These are phyloP conservation scores for Dioszegia crocea DNA, from an alignment of 768 basidiomycete genomes.

Conservation along the genomic window DNA sequence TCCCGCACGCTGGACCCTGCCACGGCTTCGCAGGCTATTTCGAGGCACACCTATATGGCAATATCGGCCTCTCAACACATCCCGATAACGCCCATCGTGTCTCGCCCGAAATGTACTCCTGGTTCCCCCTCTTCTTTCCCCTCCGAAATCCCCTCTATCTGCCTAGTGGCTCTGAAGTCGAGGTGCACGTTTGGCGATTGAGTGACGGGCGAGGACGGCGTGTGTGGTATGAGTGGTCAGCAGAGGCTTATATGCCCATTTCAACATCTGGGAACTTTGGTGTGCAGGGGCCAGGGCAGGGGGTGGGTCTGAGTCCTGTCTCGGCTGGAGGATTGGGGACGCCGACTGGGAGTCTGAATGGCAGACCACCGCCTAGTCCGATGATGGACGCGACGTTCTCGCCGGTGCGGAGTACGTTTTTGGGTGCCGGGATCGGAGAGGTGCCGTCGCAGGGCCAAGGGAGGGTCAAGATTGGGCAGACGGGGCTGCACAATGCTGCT, in stretches of 20 bases:
- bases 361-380: slow-evolving; percentile 58
- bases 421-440: not conserved
- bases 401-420: slow-evolving; percentile 9
- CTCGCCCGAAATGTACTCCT: slow-evolving; percentile 96
- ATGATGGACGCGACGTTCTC: slow-evolving; percentile 59
- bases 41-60: slow-evolving; percentile 86
- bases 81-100: slow-evolving; percentile 78
- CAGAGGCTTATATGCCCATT: slow-evolving; percentile 80
- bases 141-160: slow-evolving; percentile 90
- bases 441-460: slow-evolving; percentile 12
- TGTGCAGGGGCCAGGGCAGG: slow-evolving; percentile 12
- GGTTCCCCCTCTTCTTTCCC: slow-evolving; percentile 98
- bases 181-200: slow-evolving; percentile 89
- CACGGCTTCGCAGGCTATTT: slow-evolving; percentile 97
- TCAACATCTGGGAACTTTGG: slow-evolving; percentile 10
- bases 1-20: slow-evolving; percentile 87
- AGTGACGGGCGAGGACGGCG: slow-evolving; percentile 68
- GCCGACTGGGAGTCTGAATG: slow-evolving; percentile 7
- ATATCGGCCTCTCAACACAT: slow-evolving; percentile 87
- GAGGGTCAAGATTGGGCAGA: slow-evolving; percentile 85
- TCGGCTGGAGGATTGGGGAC: slow-evolving; percentile 11
- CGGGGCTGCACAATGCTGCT: slow-evolving; percentile 81
- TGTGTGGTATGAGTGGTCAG: slow-evolving; percentile 99
- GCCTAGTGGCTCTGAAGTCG: slow-evolving; percentile 84
- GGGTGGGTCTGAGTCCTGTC: slow-evolving; percentile 10